Percentiles rank a stretch among this genome's conserved stretches.
phyloP scores from a whole-genome alignment of 2,329 filamentous ascomycete genomes.

The Podosphaera fusca region DNA sequence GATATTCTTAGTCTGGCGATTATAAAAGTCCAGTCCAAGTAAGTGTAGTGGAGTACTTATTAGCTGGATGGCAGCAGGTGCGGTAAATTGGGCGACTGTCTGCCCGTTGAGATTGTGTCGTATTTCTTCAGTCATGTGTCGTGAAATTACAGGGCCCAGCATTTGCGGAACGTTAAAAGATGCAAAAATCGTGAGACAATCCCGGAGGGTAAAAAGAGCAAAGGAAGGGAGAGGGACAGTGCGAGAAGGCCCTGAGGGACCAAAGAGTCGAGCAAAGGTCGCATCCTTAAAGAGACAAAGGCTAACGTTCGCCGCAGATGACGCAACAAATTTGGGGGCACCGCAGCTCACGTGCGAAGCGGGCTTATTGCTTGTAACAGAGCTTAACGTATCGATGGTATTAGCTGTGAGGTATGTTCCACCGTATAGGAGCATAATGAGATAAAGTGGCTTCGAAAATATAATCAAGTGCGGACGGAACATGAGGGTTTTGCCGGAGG shows the following conservation, averaged over 20 bases:
- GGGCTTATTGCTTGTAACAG: constrained; percentile 34
- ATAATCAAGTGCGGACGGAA: constrained; percentile 36
- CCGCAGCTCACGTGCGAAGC: constrained; percentile 47
- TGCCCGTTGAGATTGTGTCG: constrained; percentile 27
- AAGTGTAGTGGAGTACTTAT: constrained; percentile 66
- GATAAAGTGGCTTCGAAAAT: constrained; percentile 39
- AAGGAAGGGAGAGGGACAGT: constrained; percentile 49
- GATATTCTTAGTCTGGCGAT: constrained; percentile 26
- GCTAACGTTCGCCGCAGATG: constrained; percentile 59
- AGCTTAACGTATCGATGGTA: constrained; percentile 54
- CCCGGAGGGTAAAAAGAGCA: constrained; percentile 56
- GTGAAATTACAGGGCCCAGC: constrained; percentile 44
- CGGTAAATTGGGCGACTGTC: constrained; percentile 53
- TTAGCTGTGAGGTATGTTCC: constrained; percentile 83
- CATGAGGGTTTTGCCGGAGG: constrained; percentile 32
- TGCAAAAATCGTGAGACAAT: constrained; percentile 76
- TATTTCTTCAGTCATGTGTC: constrained; percentile 28
- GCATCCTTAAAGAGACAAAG: constrained; percentile 80
- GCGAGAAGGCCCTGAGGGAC: constrained; percentile 29
- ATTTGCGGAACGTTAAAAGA: constrained; percentile 74
- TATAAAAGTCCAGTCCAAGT: constrained; percentile 69
- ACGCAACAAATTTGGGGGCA: constrained; percentile 57
- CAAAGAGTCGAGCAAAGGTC: constrained; percentile 65
- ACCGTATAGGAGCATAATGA: constrained; percentile 58
- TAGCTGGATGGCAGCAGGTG: constrained; percentile 58